A percentile compares a stretch with the other conserved stretches of the same genome.
phyloP scores from a whole-genome alignment of 306 rosid genomes.

The Vigna reflexopilosa region DNA sequence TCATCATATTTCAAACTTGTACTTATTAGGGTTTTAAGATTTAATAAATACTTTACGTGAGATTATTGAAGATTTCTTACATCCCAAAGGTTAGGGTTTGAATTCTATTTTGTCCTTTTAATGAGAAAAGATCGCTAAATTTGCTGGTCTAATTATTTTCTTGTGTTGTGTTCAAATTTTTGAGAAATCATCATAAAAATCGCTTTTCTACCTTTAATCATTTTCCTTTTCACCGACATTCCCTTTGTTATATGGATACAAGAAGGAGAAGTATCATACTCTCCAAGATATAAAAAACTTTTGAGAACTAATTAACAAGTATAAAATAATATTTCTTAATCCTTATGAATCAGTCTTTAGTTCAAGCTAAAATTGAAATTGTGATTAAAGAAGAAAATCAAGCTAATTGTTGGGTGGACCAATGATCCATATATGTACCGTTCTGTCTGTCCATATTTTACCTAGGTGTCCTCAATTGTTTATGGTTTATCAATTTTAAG shows the following conservation, averaged over 20 bases:
- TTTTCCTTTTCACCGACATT: conserved; percentile 48
- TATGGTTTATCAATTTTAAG: no score
- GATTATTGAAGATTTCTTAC: background rate
- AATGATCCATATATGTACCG: no score
- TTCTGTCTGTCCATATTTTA: no score
- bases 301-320: no score
- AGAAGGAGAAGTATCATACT: no score
- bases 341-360: no score
- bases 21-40: conserved; percentile 9
- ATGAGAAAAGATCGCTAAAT: background rate
- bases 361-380: no score
- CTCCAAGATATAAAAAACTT: no score
- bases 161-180: background rate
- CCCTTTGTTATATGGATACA: conserved; percentile 26
- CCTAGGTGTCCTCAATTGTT: no score
- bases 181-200: conserved; percentile 26
- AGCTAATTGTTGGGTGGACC: no score
- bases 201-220: conserved; percentile 31
- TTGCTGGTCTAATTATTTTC: conserved; percentile 7
- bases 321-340: no score
- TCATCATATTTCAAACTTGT: conserved; percentile 16
- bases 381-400: no score
- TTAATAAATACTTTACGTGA: conserved; percentile 15
- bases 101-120: conserved; percentile 33
- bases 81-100: background rate